These are phyloP conservation scores for Chlorella sorokiniana DNA, from an alignment of 139 green algal species.

Conservation along the genomic window DNA sequence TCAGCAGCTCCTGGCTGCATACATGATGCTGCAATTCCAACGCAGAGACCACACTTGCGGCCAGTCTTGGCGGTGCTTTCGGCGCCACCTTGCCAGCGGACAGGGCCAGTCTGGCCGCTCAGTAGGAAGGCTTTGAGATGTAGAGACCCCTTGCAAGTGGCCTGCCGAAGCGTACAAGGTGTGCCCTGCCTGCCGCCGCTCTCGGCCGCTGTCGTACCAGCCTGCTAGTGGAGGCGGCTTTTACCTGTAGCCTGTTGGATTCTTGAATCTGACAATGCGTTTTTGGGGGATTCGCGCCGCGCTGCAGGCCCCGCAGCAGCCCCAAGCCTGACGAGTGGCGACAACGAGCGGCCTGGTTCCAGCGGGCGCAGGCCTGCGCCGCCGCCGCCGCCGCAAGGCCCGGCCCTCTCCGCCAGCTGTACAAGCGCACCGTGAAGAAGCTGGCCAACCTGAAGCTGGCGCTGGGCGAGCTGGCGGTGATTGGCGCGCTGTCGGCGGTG, in stretches of 20 bases:
- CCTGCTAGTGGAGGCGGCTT: not conserved
- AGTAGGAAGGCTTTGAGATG: not conserved
- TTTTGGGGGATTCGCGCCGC: not conserved
- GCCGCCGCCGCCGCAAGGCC: conserved; percentile 1
- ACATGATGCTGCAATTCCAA: not conserved
- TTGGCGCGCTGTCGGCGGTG: conserved; percentile 81
- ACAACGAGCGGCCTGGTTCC: not conserved
- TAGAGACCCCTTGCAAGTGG: not conserved
- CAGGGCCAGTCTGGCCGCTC: not conserved
- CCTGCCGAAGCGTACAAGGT: conserved; percentile 1
- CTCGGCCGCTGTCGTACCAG: not conserved
- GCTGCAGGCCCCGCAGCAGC: conserved; percentile 10
- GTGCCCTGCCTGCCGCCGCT: not conserved
- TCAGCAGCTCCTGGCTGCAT: too few relatives aligned
- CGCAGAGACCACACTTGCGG: not conserved
- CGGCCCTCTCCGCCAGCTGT: conserved; percentile 27
- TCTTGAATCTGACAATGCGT: not conserved
- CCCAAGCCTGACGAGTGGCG: conserved; percentile 5
- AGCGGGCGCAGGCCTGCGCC: not conserved
- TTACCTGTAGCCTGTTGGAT: not conserved
- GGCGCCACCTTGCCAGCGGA: not conserved
- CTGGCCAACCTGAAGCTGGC: conserved; percentile 89
- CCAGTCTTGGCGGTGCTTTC: not conserved
- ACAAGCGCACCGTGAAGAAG: conserved; percentile 47
- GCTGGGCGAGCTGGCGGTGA: conserved; percentile 84